Evolutionary conservation across 1,284 basidiomycete genomes (phyloP).

Genomic region (Cryptococcus wingfieldii): DNA sequence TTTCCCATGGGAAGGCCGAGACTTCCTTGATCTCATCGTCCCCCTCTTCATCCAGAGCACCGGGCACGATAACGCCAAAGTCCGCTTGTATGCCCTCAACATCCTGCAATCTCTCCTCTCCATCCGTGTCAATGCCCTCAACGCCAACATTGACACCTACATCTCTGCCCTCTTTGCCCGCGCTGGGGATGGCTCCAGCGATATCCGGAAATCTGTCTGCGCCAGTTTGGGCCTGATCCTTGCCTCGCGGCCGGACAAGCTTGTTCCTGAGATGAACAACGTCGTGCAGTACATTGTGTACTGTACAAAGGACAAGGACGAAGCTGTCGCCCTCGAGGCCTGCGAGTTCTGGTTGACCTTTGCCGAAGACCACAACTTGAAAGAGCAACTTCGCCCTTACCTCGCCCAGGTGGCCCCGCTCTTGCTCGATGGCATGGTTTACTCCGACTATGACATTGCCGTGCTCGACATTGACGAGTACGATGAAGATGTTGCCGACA

Average conservation of each 20-base stretch:
- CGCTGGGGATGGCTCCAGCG: constrained; percentile 87
- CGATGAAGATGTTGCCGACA: constrained; percentile 79
- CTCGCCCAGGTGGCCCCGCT: constrained; percentile 86
- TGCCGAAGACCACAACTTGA: constrained; percentile 86
- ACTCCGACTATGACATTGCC: constrained; percentile 91
- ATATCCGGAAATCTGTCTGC: constrained; percentile 91
- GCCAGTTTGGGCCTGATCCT: constrained; percentile 91
- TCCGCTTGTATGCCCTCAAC: constrained; percentile 89
- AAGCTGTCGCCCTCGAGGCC: constrained; percentile 89
- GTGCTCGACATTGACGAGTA: constrained; percentile 92
- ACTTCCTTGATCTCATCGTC: constrained; percentile 88
- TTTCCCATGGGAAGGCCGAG: constrained; percentile 74
- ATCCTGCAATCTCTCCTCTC: constrained; percentile 92
- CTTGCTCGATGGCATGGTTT: constrained; percentile 93
- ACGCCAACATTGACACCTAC: constrained; percentile 85
- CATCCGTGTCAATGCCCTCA: constrained; percentile 74
- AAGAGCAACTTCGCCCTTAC: constrained; percentile 77
- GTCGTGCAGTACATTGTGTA: constrained; percentile 99
- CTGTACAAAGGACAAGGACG: constrained; percentile 94
- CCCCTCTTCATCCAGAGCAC: constrained; percentile 87
- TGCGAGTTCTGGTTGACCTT: constrained; percentile 99
- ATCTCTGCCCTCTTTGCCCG: constrained; percentile 90
- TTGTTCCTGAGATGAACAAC: constrained; percentile 91
- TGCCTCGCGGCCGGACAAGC: constrained; percentile 87
- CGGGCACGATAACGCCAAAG: constrained; percentile 64